These are phyloP conservation scores for Luvunga scandens DNA, from an alignment of 345 rosid species.

Conservation along the genomic window DNA sequence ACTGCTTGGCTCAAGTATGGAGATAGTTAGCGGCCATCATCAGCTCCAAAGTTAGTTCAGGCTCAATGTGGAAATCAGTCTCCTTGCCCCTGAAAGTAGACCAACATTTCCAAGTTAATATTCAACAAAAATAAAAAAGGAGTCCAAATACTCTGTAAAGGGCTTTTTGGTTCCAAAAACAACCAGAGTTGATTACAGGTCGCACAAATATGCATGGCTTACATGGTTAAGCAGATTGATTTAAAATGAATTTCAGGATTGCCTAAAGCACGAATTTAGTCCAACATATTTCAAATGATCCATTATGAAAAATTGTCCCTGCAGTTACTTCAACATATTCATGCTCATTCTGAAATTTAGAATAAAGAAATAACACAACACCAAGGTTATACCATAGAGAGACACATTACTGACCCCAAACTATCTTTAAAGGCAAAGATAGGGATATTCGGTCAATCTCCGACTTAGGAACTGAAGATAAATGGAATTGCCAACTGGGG, in stretches of 20 bases:
- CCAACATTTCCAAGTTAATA: conserved; percentile 3
- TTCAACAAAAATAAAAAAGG: background rate
- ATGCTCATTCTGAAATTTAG: background rate
- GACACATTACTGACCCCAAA: background rate
- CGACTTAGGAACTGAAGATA: background rate
- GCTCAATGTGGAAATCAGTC: conserved; percentile 63
- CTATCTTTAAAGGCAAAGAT: background rate
- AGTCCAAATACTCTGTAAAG: background rate
- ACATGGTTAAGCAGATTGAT: background rate
- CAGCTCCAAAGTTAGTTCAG: conserved; percentile 67
- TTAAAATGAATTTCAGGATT: background rate
- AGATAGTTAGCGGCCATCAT: conserved; percentile 77
- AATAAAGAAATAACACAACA: background rate
- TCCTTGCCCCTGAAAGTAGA: conserved; percentile 48
- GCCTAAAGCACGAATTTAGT: background rate
- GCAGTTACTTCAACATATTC: background rate
- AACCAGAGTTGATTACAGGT: background rate
- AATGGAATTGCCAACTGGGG: background rate
- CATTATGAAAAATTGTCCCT: background rate
- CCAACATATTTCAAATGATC: background rate
- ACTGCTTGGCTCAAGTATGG: conserved; percentile 40
- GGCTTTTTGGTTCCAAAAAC: background rate
- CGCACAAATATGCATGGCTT: background rate
- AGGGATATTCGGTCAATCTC: background rate
- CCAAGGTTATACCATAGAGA: background rate